Evolutionary conservation across 495 filamentous ascomycete genomes (phyloP).

Genomic region (Aspergillus steynii): DNA sequence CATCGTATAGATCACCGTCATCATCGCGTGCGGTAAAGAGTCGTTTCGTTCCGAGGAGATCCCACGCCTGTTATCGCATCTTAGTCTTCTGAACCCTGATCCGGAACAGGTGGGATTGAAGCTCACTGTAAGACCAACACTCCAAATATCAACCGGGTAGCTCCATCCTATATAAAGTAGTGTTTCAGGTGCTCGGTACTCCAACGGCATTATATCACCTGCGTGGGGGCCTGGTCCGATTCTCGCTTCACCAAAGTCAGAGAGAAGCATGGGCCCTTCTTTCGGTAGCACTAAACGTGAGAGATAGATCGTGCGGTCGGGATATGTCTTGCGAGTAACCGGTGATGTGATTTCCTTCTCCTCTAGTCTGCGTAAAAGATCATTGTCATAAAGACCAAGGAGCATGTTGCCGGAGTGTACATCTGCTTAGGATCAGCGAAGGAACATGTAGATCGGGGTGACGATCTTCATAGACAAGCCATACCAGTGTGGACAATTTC

Average conservation of each 20-base stretch:
- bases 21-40: slow-evolving; percentile 40
- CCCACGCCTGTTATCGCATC: slow-evolving; percentile 38
- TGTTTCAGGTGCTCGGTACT: slow-evolving; percentile 44
- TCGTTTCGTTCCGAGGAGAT: slow-evolving; percentile 41
- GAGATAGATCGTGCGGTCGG: slow-evolving; percentile 37
- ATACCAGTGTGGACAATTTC: slow-evolving; percentile 49
- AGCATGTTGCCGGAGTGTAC: slow-evolving; percentile 33
- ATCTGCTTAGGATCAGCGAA: slow-evolving; percentile 33
- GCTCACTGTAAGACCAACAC: slow-evolving; percentile 46
- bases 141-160: slow-evolving; percentile 52
- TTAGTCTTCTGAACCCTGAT: slow-evolving; percentile 4
- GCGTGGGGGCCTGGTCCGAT: slow-evolving; percentile 28
- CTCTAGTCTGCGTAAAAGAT: slow-evolving; percentile 18
- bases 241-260: slow-evolving; percentile 35
- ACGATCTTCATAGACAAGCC: slow-evolving; percentile 1
- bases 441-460: slow-evolving; percentile 12
- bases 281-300: slow-evolving; percentile 19
- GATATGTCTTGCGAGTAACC: slow-evolving; percentile 33
- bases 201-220: slow-evolving; percentile 38
- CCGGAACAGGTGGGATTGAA: slow-evolving; percentile 22
- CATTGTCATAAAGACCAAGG: slow-evolving; percentile 23
- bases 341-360: slow-evolving; percentile 30
- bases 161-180: slow-evolving; percentile 39
- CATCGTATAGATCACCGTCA: slow-evolving; percentile 36
- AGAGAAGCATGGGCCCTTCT: slow-evolving; percentile 25